phyloP scores from a whole-genome alignment of 2,329 filamentous ascomycete genomes.

The Nemania sp. region DNA sequence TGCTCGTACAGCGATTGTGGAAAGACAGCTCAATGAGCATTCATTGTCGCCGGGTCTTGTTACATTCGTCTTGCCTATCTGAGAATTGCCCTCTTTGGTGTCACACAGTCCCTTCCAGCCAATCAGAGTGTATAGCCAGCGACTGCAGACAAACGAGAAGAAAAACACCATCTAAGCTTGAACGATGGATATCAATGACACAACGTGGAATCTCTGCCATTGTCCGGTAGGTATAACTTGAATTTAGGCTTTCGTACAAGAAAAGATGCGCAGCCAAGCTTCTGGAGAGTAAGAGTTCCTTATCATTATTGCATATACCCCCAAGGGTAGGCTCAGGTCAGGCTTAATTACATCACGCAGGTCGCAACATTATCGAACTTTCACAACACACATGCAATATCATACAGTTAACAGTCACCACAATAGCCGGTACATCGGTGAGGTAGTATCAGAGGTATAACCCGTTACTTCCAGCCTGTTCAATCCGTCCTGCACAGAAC shows the following conservation, averaged over 20 bases:
- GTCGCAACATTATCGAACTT: not conserved
- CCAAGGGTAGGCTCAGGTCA: not conserved
- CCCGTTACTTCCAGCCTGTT: constrained; percentile 7
- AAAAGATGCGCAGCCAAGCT: too few species aligned
- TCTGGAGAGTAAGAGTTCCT: too few species aligned
- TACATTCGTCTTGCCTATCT: not conserved
- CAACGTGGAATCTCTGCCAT: too few species aligned
- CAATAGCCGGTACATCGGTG: not conserved
- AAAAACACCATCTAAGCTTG: too few species aligned
- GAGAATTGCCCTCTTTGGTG: constrained; percentile 22
- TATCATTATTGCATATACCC: constrained; percentile 4
- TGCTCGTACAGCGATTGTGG: too few species aligned
- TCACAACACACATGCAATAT: constrained; percentile 4
- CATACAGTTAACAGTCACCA: constrained; percentile 10
- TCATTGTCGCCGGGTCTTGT: not conserved
- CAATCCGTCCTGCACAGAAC: constrained; percentile 20
- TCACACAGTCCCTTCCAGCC: not conserved
- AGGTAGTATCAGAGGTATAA: constrained; percentile 14
- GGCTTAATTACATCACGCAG: not conserved
- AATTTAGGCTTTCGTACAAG: too few species aligned
- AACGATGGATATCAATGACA: too few species aligned
- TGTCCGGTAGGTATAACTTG: too few species aligned
- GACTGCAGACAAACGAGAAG: too few species aligned
- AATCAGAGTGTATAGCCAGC: too few species aligned
- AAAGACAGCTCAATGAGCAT: not conserved